Conservation (phyloP, 306 rosid genomes). For the Prunus campanulata region DNA sequence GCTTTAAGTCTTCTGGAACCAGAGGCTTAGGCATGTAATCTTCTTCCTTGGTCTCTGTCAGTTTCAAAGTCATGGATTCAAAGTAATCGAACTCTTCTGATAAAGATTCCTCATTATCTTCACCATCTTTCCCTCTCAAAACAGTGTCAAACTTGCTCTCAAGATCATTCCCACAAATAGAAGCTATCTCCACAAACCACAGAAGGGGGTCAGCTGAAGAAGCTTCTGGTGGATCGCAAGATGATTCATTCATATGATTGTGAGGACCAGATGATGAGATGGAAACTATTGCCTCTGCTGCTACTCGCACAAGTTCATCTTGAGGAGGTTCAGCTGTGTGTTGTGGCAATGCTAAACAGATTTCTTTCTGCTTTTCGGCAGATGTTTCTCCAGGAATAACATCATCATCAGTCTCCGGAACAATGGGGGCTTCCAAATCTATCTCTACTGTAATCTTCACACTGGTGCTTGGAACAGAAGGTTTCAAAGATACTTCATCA, state of each 20-base stretch:
- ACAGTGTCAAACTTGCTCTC: constrained; percentile 33
- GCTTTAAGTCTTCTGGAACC: constrained; percentile 64
- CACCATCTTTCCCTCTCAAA: constrained; percentile 27
- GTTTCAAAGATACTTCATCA: constrained; percentile 60
- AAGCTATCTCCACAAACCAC: constrained; percentile 80
- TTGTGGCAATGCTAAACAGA: constrained; percentile 26
- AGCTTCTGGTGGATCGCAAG: constrained; percentile 37
- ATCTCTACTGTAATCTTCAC: constrained; percentile 39
- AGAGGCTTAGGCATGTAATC: constrained; percentile 93
- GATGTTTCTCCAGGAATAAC: constrained; percentile 30
- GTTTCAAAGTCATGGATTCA: constrained; percentile 72
- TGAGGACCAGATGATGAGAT: constrained; percentile 47
- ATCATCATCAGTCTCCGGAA: constrained; percentile 52
- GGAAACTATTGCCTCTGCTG: constrained; percentile 80
- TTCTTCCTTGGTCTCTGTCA: constrained; percentile 64
- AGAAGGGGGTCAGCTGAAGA: constrained; percentile 43
- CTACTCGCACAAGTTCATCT: constrained; percentile 58
- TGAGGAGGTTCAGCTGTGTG: constrained; percentile 28
- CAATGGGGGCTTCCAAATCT: constrained; percentile 74
- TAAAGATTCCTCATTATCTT: constrained; percentile 34
- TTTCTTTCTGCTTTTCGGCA: constrained; percentile 36
- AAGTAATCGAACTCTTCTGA: constrained; percentile 62
- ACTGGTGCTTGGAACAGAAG: constrained; percentile 28
- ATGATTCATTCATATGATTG: constrained; percentile 29
- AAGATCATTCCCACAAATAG: constrained; percentile 43